These are phyloP conservation scores for Laetiporus sulphureus DNA, from an alignment of 1,284 basidiomycete species.

Conservation along the genomic window DNA sequence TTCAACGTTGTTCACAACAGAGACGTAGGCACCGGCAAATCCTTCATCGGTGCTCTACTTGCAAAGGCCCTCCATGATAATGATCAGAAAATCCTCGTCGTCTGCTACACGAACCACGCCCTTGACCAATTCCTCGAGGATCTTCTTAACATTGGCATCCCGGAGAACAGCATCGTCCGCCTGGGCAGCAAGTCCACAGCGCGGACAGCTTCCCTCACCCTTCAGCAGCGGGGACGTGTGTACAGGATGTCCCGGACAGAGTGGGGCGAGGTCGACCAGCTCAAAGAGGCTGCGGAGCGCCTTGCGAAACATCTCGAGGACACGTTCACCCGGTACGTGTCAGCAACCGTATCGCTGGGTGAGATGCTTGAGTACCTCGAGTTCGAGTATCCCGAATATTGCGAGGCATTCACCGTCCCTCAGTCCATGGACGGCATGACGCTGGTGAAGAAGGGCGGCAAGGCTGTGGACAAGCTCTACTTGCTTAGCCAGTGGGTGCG, in stretches of 20 bases:
- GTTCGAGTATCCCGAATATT: conserved; percentile 31
- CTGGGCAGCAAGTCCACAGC: conserved; percentile 49
- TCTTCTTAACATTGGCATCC: conserved; percentile 51
- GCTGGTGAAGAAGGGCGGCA: conserved; percentile 32
- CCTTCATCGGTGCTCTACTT: conserved; percentile 57
- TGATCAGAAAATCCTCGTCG: conserved; percentile 45
- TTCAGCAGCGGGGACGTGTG: conserved; percentile 29
- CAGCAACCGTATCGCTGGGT: conserved; percentile 13
- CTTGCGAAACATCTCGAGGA: conserved; percentile 22
- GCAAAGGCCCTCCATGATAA: conserved; percentile 48
- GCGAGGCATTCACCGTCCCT: conserved; percentile 44
- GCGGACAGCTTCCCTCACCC: conserved; percentile 34
- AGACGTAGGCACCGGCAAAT: conserved; percentile 55
- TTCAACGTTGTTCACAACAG: not conserved
- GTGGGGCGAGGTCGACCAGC: conserved; percentile 33
- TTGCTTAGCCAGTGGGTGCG: conserved; percentile 42
- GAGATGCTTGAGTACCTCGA: conserved; percentile 20
- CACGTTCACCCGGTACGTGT: conserved; percentile 28
- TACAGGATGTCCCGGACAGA: conserved; percentile 23
- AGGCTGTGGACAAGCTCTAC: conserved; percentile 30
- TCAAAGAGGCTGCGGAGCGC: conserved; percentile 23
- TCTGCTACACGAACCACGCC: conserved; percentile 65
- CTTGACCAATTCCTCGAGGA: conserved; percentile 59
- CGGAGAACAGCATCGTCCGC: conserved; percentile 37
- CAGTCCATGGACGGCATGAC: conserved; percentile 33